A percentile compares a stretch with the other conserved stretches of the same genome.
Conservation (phyloP, 345 rosid genomes). For the Erucastrum elatum region DNA sequence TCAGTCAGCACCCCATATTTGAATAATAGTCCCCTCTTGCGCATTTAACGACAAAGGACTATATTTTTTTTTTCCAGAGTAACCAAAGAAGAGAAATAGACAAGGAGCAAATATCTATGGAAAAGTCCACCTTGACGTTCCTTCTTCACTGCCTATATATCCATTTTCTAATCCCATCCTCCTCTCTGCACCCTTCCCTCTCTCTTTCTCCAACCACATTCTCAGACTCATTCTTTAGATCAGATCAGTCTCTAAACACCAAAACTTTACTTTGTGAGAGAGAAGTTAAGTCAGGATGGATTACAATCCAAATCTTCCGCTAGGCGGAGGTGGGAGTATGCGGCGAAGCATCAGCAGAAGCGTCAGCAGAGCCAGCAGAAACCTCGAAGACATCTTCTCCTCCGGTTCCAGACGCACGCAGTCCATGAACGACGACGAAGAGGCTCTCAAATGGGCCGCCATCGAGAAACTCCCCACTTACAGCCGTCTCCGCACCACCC, state of each 20-base stretch:
- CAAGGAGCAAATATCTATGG: constrained; percentile 1
- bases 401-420: constrained; percentile 47
- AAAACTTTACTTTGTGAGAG: background rate
- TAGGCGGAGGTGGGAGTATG: constrained; percentile 33
- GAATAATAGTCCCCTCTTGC: constrained; percentile 2
- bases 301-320: constrained; percentile 23
- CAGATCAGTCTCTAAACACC: background rate
- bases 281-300: constrained; percentile 6
- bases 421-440: constrained; percentile 68
- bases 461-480: constrained; percentile 86
- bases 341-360: constrained; percentile 54
- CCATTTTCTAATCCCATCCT: background rate
- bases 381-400: constrained; percentile 57
- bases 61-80: background rate
- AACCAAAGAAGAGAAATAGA: background rate
- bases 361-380: constrained; percentile 62
- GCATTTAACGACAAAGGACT: background rate
- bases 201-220: background rate
- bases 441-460: constrained; percentile 94
- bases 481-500: constrained; percentile 66
- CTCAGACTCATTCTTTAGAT: background rate
- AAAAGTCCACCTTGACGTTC: constrained; percentile 37
- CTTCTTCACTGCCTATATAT: constrained; percentile 20
- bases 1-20: constrained; percentile 17
- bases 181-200: background rate